A percentile compares a stretch with the other conserved stretches of the same genome.
Evolutionary conservation across 164 flowering plant genomes (phyloP).

Genomic region (Santalum album): DNA sequence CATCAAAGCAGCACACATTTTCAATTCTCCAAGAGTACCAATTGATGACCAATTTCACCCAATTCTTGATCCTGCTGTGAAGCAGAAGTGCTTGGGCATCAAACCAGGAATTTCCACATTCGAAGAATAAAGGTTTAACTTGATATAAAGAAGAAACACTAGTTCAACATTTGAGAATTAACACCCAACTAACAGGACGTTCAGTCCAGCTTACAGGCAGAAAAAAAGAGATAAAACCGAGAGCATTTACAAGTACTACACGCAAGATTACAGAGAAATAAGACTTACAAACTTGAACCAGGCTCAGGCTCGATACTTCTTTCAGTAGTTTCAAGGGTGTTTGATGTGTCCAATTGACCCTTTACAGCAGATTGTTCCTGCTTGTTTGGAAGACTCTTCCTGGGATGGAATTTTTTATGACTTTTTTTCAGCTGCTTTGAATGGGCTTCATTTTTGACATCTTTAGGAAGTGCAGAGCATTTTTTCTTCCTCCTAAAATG

Average conservation of each 20-base stretch:
- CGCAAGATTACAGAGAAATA: not conserved
- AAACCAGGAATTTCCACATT: too few species aligned
- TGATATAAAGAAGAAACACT: too few species aligned
- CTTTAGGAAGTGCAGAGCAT: slow-evolving; percentile 9
- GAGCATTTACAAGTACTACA: not conserved
- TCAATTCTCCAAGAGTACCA: too few species aligned
- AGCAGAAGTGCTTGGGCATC: too few species aligned
- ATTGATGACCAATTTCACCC: too few species aligned
- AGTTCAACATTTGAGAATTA: too few species aligned
- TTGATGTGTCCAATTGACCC: slow-evolving; percentile 7
- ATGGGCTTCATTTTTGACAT: slow-evolving; percentile 16
- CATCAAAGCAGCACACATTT: too few species aligned
- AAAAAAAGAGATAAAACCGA: not conserved
- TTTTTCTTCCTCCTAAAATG: slow-evolving; percentile 16
- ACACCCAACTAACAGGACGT: too few species aligned
- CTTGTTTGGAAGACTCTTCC: slow-evolving; percentile 17
- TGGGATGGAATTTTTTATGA: not conserved
- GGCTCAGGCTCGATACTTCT: slow-evolving; percentile 10
- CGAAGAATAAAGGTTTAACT: too few species aligned
- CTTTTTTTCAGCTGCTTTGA: slow-evolving; percentile 11
- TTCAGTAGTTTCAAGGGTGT: slow-evolving; percentile 16
- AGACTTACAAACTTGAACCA: slow-evolving; percentile 24
- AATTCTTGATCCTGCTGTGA: too few species aligned
- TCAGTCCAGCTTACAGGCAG: not conserved
- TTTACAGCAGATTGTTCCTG: slow-evolving; percentile 10